Base-by-base conservation (phyloP, 139 green algal genomes). In the Chlamydomonas sphaeroides region DNA sequence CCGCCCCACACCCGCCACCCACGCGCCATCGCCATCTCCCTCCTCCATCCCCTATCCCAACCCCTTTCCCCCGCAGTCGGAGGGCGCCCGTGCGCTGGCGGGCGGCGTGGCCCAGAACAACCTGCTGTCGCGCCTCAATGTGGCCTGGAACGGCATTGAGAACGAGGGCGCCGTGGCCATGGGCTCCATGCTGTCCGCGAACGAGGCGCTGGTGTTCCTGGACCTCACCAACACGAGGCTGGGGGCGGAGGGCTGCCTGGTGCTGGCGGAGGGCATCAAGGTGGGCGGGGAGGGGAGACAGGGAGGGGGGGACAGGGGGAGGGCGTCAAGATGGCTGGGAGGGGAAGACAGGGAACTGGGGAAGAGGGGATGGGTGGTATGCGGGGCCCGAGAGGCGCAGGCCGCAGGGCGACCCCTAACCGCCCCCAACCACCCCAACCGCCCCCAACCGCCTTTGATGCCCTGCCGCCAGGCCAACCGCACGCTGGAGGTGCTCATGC, bases 71-170 rank as follows among this genome's bases (percentile, higher is more conserved):
- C 48, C 57, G 4, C 75, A 86, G 80, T 68, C 89, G 0, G 88
- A 88, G 21, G 92, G 92, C 45, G 90, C 86, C 2, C 53, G 65
- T 15, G 61, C n/a, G 1, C 65, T 95, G 68, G 86, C 89, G 0
- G 61, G 49, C 1, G 92, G 92, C 15, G 53, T 94, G 63, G 51
- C 85, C 36, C 78, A 77, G 45, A 95, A 94, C 79, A 79, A 71
- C 30, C 85, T 59, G 5, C 79, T 95, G 65, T 39, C 62, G 11
- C 66, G 41, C 6, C 85, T 95, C 20, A 87, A 85, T 72, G 69
- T 95, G 62, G 80, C 85, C 7, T 94, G 90, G 90, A 95, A 95
- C 74, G 92, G 92, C 0, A 84, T 94, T 30, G 89, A 92, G 68
- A 85, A 88, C 62, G 82, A 77, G n/a, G 75, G 75, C n/a, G 75